Base-by-base conservation (phyloP, 495 filamentous ascomycete species). In the Hypomontagnella monticulosa region DNA sequence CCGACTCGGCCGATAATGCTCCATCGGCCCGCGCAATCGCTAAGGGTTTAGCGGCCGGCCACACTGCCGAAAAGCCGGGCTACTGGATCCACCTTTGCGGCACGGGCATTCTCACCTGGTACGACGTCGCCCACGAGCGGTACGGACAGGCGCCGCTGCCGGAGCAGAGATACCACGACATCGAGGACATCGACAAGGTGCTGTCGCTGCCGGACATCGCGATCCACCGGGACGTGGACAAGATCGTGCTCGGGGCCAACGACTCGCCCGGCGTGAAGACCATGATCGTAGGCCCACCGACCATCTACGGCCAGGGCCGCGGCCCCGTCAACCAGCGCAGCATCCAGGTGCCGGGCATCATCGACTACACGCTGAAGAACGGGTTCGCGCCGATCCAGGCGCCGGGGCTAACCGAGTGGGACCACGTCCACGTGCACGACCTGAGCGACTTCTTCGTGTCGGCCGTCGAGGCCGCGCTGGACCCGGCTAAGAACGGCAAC, bases 221-320 rank as follows among this genome's bases (percentile, higher is more conserved):
- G 3, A 55, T 72, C 23, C 82, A 83, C 70, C 77, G 83, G 9
- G 57, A 79, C 58, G 66, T 77, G 20, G 82, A 85, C 56, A 80
- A 83, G 75, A 71, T 81, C 42, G 76, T 79, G 6, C 66, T 78
- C 1, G 70, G 47, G 3, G 67, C 77, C 16, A 71, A 71, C 58
- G 57, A 82, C 48, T 76, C 81, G 4, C 75, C 79, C 36, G 81
- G 73, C 36, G 80, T 89, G 9, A 86, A 84, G 70, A 88, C 87
- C 0, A 89, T 91, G 1, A 86, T 96, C 71, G 82, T 95, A 18
- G 91, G 86, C 60, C 91, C 92, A 4, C 90, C 91, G 1, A 85
- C 84, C 4, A 95, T 96, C 71, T 94, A 93, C 71, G 92, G 91
- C 5, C 20, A 37, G 0, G 92, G 91, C 20, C 85, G 89, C 32